Base-by-base conservation (phyloP, 345 rosid species). In the Eucalyptus pauciflora region DNA sequence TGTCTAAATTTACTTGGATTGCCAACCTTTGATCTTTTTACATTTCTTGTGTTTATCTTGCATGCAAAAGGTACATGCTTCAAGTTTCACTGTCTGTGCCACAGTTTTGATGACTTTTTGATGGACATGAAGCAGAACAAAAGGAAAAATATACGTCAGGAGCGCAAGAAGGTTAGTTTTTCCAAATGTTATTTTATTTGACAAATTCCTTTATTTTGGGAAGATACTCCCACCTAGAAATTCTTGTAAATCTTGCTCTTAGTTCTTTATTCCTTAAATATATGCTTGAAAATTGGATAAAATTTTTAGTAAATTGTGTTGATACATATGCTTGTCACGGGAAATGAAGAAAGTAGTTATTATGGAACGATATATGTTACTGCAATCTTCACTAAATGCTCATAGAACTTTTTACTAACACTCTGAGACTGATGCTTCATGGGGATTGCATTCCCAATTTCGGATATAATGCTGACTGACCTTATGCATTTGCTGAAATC, bases 41-140 rank as follows among this genome's bases (percentile, higher is more conserved):
- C 88, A 31, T 79, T 41, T 13, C 41, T 83, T 64, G 80, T 86
- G 33, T 86, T 67, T 45, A 49, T 52, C 85, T 52, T 46, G 56
- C 29, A 87, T 88, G 43, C 80, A 86, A 43, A 79, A 89, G 24
- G 62, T 71, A 54, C 89, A 51, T 88, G 87, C 87, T 88, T 37
- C 56, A 88, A 89, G 8, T 67, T 29, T 81, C 89, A 50, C 87
- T 85, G 89, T 89, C 54, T 80, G 43, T 49, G 67, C 83, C 87
- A 86, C 94, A 97, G 99, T 90, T 97, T 97, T 94, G 99, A 97
- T 91, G 99, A 96, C 90, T 96, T 97, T 91, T 93, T 96, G 94
- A 96, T 96, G 99, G 99, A 96, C 93, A 93, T 96, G 98, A 96
- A 94, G 94, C 97, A 95, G 90, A 96, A 91, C 92, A 97, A 97